These are phyloP conservation scores for Paspalum vaginatum DNA, from an alignment of 176 grass and related monocot species.

Conservation along the genomic window DNA sequence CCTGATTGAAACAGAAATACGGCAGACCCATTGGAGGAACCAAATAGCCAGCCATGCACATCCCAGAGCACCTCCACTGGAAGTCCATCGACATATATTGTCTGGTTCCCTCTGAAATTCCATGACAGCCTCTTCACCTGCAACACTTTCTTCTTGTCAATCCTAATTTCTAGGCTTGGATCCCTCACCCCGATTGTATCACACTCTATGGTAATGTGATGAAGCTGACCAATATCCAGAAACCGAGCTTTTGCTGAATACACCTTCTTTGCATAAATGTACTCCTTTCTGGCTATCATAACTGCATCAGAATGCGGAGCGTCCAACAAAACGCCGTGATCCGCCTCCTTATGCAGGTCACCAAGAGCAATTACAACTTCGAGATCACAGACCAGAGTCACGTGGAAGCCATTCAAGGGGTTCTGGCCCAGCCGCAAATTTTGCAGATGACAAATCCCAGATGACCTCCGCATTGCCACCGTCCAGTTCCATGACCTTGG, in stretches of 20 bases:
- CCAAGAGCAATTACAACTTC: constrained; percentile 58
- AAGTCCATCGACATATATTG: constrained; percentile 49
- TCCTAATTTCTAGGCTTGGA: constrained; percentile 63
- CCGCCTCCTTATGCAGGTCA: constrained; percentile 16
- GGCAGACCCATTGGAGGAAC: constrained; percentile 31
- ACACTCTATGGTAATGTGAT: constrained; percentile 57
- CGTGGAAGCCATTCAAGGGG: constrained; percentile 54
- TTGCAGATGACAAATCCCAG: constrained; percentile 61
- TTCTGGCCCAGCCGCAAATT: constrained; percentile 49
- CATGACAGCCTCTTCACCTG: constrained; percentile 58
- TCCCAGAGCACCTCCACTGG: constrained; percentile 69
- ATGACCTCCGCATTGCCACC: constrained; percentile 42
- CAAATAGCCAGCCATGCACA: constrained; percentile 59
- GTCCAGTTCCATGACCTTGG: constrained; percentile 48
- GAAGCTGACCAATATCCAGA: constrained; percentile 43
- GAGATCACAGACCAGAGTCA: constrained; percentile 51
- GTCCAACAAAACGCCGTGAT: neutral
- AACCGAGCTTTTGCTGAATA: constrained; percentile 51
- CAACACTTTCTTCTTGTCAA: constrained; percentile 61
- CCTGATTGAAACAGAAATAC: constrained; percentile 70
- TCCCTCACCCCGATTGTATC: constrained; percentile 50
- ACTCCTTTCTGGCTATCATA: constrained; percentile 64
- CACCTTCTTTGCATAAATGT: constrained; percentile 56
- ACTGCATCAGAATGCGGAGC: constrained; percentile 30
- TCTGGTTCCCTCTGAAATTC: constrained; percentile 75